phyloP scores from a whole-genome alignment of 106 monocot genomes.

The Agapanthus africanus region DNA sequence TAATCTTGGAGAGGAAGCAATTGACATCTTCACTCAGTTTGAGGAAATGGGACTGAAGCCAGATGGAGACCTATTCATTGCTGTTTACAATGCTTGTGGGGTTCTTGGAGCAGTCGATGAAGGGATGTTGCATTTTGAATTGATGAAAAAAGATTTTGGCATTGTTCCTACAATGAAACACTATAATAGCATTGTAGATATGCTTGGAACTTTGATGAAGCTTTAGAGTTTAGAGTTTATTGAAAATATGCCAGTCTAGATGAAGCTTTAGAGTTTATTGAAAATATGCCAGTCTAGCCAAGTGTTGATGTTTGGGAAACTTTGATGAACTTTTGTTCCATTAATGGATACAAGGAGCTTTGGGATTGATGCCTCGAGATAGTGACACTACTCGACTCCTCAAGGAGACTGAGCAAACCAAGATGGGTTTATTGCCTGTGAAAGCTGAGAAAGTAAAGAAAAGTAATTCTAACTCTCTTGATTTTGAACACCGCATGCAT shows the following conservation, averaged over 20 bases:
- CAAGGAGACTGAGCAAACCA: conserved; percentile 38
- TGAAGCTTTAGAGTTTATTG: conserved; percentile 78
- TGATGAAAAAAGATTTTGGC: conserved; percentile 62
- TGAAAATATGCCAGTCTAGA: conserved; percentile 55
- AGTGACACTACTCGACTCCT: conserved; percentile 48
- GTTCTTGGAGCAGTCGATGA: conserved; percentile 73
- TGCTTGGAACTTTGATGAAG: too few relatives aligned
- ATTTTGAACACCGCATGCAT: conserved; percentile 33
- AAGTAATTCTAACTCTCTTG: conserved; percentile 35
- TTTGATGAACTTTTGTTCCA: conserved; percentile 68
- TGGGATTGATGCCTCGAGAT: conserved; percentile 60
- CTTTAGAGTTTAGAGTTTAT: too few relatives aligned
- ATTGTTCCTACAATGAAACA: conserved; percentile 58
- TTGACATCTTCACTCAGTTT: conserved; percentile 58
- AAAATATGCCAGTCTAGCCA: conserved; percentile 61
- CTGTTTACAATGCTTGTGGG: conserved; percentile 56
- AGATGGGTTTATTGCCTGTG: conserved; percentile 59
- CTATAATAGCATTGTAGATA: conserved; percentile 52
- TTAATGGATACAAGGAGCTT: conserved; percentile 66
- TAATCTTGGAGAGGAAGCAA: conserved; percentile 69
- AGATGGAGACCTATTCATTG: conserved; percentile 44
- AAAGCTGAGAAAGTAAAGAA: conserved; percentile 47
- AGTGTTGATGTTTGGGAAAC: conserved; percentile 74
- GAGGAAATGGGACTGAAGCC: conserved; percentile 48
- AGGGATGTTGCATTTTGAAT: conserved; percentile 78